Evolutionary conservation across 306 rosid species (phyloP), one percentile per base, ranked within the genome.

Genomic region (Rubus parviflorus): DNA sequence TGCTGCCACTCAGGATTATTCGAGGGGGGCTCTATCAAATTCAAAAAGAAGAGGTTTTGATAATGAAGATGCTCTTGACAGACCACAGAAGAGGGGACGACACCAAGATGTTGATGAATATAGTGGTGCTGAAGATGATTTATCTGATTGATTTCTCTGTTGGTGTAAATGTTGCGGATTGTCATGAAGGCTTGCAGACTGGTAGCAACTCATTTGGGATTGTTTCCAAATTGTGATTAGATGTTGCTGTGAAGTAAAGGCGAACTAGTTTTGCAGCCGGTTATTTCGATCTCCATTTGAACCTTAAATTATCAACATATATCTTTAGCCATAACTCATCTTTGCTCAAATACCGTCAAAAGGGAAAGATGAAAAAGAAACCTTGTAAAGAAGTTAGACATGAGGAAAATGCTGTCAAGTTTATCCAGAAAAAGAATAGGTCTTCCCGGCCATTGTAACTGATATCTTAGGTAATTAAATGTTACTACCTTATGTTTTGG

Each of bases 81-180:
- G 94, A 78, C 77, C 88, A 19, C 88, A 77, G 65, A 87, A 93
- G 82, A 83, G 38, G 74, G 82, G 70, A 12, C 76, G 80, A 20
- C 91, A 86, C 75, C 85, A 86, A 23, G 97, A 96, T 77, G 65
- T 84, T 45, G 92, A 87, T 77, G 96, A 90, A 37, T 88, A 86
- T 62, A 95, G 98, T 77, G 97, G 92, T 73, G 93, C 81, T 10
- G 98, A 95, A 81, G 99, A 92, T 76, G 89, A 95, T n/a, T 77
- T 95, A 87, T 90, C 96, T 54, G 97, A 88, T 22, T 95, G 79
- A 89, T 83, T 76, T 80, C 75, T 64, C 69, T 37, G 48, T 54
- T 78, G 51, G 66, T 20, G 67, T 81, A 53, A 66, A 82, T 80
- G 74, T 77, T 19, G 75, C 77, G 52, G 81, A 78, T 82, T 69